phyloP scores from a whole-genome alignment of 257 asterid genomes.

The Rhazya stricta region DNA sequence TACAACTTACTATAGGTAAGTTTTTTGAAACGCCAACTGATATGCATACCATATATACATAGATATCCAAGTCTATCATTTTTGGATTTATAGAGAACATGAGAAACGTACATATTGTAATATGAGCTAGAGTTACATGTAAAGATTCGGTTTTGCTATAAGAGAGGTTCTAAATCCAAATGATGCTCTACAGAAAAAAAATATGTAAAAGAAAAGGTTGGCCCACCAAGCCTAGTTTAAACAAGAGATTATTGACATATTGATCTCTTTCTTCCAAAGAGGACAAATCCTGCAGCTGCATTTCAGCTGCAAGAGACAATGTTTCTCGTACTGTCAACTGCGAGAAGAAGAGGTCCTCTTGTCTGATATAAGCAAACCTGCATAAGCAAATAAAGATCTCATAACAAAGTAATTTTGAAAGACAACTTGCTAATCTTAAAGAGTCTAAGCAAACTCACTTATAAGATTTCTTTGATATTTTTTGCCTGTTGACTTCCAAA shows the following conservation, averaged over 20 bases:
- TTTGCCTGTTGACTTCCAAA: conserved; percentile 76
- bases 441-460: conserved; percentile 39
- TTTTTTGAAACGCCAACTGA: background rate
- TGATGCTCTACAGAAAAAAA: conserved; percentile 5
- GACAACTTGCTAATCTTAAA: background rate
- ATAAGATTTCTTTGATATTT: conserved; percentile 57
- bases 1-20: background rate
- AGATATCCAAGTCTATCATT: background rate
- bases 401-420: background rate
- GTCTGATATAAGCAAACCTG: conserved; percentile 89
- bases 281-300: conserved; percentile 73
- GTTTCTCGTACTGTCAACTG: conserved; percentile 99
- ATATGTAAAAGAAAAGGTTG: conserved; percentile 14
- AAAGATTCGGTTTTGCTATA: background rate
- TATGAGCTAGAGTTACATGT: background rate
- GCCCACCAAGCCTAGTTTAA: conserved; percentile 82
- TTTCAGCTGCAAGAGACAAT: conserved; percentile 86
- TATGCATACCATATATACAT: background rate
- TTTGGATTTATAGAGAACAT: background rate
- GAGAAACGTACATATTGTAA: too few relatives aligned
- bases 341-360: conserved; percentile 95
- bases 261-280: conserved; percentile 73
- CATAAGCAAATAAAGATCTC: conserved; percentile 14
- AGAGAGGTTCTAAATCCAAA: conserved; percentile 1
- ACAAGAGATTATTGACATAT: conserved; percentile 68